These are phyloP conservation scores for Beta lomatogona DNA, from an alignment of 179 eudicot species.

Conservation along the genomic window DNA sequence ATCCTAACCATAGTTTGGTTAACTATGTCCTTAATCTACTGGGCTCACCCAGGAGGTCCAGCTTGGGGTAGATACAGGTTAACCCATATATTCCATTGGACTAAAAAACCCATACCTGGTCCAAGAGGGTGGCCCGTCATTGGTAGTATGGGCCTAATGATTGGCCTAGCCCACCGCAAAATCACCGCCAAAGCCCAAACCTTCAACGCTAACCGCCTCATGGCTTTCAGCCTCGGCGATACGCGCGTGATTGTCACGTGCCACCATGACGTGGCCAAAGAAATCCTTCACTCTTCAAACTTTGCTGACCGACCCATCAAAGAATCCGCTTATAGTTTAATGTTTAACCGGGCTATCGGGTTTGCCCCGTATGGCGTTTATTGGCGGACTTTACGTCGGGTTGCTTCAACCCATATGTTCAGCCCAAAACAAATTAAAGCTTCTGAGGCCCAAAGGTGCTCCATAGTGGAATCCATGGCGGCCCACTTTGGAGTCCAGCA, in stretches of 20 bases:
- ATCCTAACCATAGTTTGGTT: constrained; percentile 37
- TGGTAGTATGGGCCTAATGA: constrained; percentile 69
- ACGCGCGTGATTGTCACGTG: constrained; percentile 68
- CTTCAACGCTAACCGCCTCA: constrained; percentile 44
- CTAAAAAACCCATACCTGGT: constrained; percentile 44
- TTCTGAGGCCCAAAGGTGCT: constrained; percentile 31
- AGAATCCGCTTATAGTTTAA: constrained; percentile 71
- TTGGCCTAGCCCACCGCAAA: constrained; percentile 65
- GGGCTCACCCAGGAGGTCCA: constrained; percentile 75
- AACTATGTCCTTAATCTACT: constrained; percentile 39
- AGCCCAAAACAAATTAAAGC: constrained; percentile 64
- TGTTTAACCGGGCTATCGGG: constrained; percentile 84
- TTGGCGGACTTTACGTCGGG: constrained; percentile 65
- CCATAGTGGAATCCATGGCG: constrained; percentile 26
- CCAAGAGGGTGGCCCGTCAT: constrained; percentile 61
- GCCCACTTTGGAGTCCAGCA: constrained; percentile 17
- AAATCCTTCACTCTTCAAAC: constrained; percentile 48
- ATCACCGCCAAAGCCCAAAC: constrained; percentile 45
- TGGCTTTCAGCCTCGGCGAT: constrained; percentile 78
- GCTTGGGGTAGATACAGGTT: constrained; percentile 64
- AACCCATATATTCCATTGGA: constrained; percentile 16
- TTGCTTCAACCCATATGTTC: constrained; percentile 68
- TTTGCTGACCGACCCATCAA: constrained; percentile 73
- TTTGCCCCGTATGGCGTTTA: constrained; percentile 80
- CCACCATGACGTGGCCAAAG: constrained; percentile 62